Base-by-base conservation (phyloP, 2,329 filamentous ascomycete species). In the Talaromyces atroroseus region DNA sequence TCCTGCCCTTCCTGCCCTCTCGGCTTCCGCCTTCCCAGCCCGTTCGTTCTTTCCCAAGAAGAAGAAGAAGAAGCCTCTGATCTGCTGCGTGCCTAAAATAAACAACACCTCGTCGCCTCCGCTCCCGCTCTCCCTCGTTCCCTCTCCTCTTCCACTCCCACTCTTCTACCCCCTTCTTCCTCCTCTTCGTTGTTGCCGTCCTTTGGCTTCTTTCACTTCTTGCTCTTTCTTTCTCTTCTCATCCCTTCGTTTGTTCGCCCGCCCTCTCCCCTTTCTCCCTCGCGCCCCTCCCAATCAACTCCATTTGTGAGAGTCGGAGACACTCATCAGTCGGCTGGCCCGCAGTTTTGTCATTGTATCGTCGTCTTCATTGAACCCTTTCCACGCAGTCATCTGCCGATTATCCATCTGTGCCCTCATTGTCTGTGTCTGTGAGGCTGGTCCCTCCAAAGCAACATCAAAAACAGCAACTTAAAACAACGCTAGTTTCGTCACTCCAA, bases 261-360 rank as follows among this genome's bases (percentile, higher is more conserved):
- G 51, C 59, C 47, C 56, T 54, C 52, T 40, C 53, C 50, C 57
- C 48, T 40, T 49, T 32, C 50, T 52, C 50, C 56, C 52, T 56
- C 56, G n/a, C n/a, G n/a, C n/a, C n/a, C n/a, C n/a, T n/a, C 60
- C 60, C 57, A 45, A 49, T 57, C 58, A 47, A 58, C 54, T 61
- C 62, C 60, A 58, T 63, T 64, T 63, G 44, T 32, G 42, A 54
- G 46, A 54, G 44, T 54, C 52, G 52, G 52, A 54, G 44, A 48
- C 52, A 12, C 52, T 54, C 52, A 47, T 7, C 32, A n/a, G 36
- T 49, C 58, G 63, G 70, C 69, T 68, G 69, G 70, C 64, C 70
- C 67, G 67, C 64, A 60, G 63, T 66, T 62, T 71, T 63, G 61
- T 40, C 69, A 65, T 49, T 54, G 50, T 53, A 46, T 55, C 45